A percentile compares a stretch with the other conserved stretches of the same genome.
phyloP scores from a whole-genome alignment of 805 yeast species.

The Saccharomycopsis selenospora region DNA sequence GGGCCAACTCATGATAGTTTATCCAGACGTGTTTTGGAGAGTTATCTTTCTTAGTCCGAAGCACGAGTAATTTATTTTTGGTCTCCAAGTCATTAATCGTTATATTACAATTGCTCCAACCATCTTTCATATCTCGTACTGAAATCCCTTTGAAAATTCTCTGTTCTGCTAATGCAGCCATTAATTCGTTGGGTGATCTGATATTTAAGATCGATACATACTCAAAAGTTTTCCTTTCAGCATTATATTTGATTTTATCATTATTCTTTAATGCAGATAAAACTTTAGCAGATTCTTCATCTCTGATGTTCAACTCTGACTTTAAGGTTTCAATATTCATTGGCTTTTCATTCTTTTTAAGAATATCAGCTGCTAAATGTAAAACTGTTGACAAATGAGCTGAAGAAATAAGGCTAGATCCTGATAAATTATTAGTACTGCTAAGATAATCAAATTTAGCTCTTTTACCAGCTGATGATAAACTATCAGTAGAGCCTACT shows the following conservation, averaged over 20 bases:
- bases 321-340: constrained; percentile 59
- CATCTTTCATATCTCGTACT: constrained; percentile 77
- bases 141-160: constrained; percentile 81
- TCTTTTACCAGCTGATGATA: constrained; percentile 34
- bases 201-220: constrained; percentile 88
- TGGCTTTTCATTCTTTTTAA: constrained; percentile 64
- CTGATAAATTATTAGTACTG: not conserved
- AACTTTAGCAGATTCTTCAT: constrained; percentile 55
- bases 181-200: constrained; percentile 67
- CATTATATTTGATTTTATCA: constrained; percentile 68
- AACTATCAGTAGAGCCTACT: not conserved
- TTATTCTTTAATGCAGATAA: constrained; percentile 66
- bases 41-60: constrained; percentile 88
- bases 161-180: constrained; percentile 68
- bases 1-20: constrained; percentile 51
- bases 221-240: constrained; percentile 58
- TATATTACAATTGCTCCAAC: constrained; percentile 86
- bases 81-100: constrained; percentile 74
- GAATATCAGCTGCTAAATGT: constrained; percentile 84
- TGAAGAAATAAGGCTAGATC: not conserved
- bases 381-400: constrained; percentile 79
- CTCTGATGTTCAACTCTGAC: constrained; percentile 48
- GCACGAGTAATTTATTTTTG: constrained; percentile 69
- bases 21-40: constrained; percentile 93
- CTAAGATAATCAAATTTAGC: constrained; percentile 21